Evolutionary conservation across 352 stramenopile species (phyloP).

Genomic region (Globisporangium acanthophoron): DNA sequence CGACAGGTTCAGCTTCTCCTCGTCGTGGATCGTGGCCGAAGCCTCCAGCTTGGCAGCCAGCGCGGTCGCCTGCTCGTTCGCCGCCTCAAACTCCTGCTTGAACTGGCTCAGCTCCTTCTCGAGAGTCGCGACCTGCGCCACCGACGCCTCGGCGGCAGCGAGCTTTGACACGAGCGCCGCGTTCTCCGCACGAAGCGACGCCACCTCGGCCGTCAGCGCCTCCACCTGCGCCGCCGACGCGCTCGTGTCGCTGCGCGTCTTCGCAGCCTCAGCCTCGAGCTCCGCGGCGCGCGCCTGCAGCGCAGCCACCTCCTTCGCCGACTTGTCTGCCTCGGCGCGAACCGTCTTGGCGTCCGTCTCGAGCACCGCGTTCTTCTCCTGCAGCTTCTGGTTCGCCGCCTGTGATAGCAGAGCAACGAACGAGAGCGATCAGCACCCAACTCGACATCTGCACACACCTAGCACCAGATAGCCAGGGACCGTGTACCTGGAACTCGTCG

Average conservation of each 20-base stretch:
- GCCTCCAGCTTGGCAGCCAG: slow-evolving; percentile 14
- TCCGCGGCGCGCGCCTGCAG: slow-evolving; percentile 25
- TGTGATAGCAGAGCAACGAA: slow-evolving; percentile 3
- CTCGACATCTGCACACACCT: not conserved
- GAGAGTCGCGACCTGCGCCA: slow-evolving; percentile 17
- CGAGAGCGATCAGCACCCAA: not conserved
- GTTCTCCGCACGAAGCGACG: slow-evolving; percentile 9
- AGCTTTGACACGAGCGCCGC: slow-evolving; percentile 10
- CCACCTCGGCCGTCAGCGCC: slow-evolving; percentile 2
- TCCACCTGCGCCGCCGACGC: slow-evolving; percentile 5
- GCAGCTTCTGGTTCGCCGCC: slow-evolving; percentile 36
- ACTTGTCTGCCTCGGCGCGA: slow-evolving; percentile 33
- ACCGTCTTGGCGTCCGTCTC: slow-evolving; percentile 36
- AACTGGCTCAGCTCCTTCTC: slow-evolving; percentile 21
- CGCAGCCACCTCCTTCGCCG: slow-evolving; percentile 23
- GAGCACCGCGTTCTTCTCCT: slow-evolving; percentile 35
- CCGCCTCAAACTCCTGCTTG: slow-evolving; percentile 13
- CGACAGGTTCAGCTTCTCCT: slow-evolving; percentile 27
- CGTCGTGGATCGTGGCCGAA: slow-evolving; percentile 17
- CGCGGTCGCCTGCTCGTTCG: not conserved
- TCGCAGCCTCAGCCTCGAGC: slow-evolving; percentile 24
- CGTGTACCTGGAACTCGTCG: slow-evolving; percentile 31
- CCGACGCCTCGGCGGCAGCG: slow-evolving; percentile 8
- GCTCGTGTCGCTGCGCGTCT: slow-evolving; percentile 16
- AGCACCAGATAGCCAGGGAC: not conserved